Conservation (phyloP, 495 filamentous ascomycete species). For the Podospora australis region DNA sequence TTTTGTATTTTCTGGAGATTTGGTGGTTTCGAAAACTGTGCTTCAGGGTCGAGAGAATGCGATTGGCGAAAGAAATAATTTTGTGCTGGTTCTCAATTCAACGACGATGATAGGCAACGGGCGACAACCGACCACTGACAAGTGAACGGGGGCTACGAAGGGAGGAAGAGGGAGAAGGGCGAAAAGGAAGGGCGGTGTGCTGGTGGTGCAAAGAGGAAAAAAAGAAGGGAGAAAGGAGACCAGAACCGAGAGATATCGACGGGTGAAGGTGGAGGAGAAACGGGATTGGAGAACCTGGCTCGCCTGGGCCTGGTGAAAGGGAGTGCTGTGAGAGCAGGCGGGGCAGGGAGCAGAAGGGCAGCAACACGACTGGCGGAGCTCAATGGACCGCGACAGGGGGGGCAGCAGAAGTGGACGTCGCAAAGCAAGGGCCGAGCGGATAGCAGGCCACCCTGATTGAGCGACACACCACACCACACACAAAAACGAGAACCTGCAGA, state of each 20-base stretch:
- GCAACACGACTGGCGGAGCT: conserved; percentile 23
- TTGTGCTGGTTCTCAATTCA: conserved; percentile 15
- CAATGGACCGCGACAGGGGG: conserved; percentile 22
- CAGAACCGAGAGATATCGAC: conserved; percentile 27
- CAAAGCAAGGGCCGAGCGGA: conserved; percentile 28
- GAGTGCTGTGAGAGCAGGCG: conserved; percentile 12
- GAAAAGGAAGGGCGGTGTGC: conserved; percentile 40
- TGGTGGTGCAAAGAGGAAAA: conserved; percentile 28
- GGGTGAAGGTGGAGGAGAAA: conserved; percentile 9
- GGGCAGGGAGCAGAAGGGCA: conserved; percentile 12
- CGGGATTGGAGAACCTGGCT: conserved; percentile 13
- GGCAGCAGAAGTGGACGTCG: no score
- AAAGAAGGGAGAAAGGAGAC: conserved; percentile 24
- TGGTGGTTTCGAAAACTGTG: conserved; percentile 3
- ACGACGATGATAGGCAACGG: conserved; percentile 26
- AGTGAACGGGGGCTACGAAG: conserved; percentile 28
- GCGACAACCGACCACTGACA: conserved; percentile 21
- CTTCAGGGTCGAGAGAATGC: conserved; percentile 22
- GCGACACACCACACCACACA: conserved; percentile 7
- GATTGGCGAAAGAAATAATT: conserved; percentile 12
- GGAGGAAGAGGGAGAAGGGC: conserved; percentile 38
- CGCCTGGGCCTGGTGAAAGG: no score
- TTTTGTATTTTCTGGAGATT: conserved; percentile 11
- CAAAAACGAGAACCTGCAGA: conserved; percentile 10
- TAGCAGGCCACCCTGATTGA: conserved; percentile 30